Evolutionary conservation across 1,284 basidiomycete genomes (phyloP), one percentile per base, ranked within the genome.

Genomic region (Ceratobasidium sp.): DNA sequence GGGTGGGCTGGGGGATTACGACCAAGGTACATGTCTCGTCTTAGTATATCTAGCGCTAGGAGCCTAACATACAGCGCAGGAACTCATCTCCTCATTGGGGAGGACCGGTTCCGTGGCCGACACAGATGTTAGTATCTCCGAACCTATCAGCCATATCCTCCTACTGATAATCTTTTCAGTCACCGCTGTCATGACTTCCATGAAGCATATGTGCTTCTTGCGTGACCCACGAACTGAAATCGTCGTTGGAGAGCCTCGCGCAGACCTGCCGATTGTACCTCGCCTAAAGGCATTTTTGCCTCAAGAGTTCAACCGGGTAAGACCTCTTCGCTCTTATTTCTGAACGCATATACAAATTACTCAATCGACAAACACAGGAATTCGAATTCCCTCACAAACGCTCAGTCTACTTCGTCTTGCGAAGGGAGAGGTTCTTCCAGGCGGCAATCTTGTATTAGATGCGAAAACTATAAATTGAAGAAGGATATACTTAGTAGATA

Each of bases 171-270:
- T 38, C 35, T 38, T 85, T 79, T 83, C 35, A 61, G 62, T 67
- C 35, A 73, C 73, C 18, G 57, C 67, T 43, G 57, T 58, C 23
- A 73, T 73, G 66, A 62, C 64, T 1, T 83, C 83, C 4, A 77
- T 87, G 49, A 79, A 80, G 21, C 87, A 87, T 76, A 84, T 83
- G 77, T 79, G 83, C 59, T 87, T 88, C 80, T 80, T 86, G 23
- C 80, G 81, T 1, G 87, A 88, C 62, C 80, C 84, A 1, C 80
- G 86, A 43, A 86, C 86, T 2, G 76, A 82, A 16, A 80, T 84
- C 26, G 81, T 85, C 23, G 75, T 85, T 32, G 84, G 84, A 54
- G 87, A 88, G 76, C 87, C 87, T 0, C 84, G 80, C 63, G 77
- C 79, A 7, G 74, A 78, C 3, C 43, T 70, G 28, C 66, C 73